phyloP scores from a whole-genome alignment of 1,284 basidiomycete species.

The Abortiporus biennis region DNA sequence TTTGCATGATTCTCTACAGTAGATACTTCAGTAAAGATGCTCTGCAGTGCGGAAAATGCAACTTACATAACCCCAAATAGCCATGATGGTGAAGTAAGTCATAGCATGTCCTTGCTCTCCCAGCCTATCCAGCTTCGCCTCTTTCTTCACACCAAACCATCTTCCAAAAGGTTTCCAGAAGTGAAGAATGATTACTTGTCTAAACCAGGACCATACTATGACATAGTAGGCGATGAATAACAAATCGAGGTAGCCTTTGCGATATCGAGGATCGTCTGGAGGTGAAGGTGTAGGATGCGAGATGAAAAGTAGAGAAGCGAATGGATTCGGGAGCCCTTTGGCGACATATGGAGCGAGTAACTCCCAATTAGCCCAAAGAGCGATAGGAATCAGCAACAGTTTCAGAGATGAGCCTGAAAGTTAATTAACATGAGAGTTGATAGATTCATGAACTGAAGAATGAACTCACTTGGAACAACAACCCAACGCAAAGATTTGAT shows the following conservation, averaged over 20 bases:
- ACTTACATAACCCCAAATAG: constrained; percentile 74
- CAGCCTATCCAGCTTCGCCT: constrained; percentile 74
- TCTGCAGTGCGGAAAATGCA: not conserved
- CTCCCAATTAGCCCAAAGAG: constrained; percentile 74
- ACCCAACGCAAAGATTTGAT: constrained; percentile 64
- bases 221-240: constrained; percentile 84
- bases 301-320: constrained; percentile 71
- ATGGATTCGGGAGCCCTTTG: constrained; percentile 61
- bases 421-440: too few species aligned
- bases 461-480: constrained; percentile 58
- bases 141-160: constrained; percentile 62
- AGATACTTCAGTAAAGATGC: too few species aligned
- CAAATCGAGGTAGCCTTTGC: constrained; percentile 77
- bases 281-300: constrained; percentile 58
- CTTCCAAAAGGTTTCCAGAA: constrained; percentile 69
- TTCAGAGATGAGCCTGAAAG: constrained; percentile 61
- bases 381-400: constrained; percentile 65
- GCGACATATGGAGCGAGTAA: constrained; percentile 45
- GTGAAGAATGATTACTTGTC: constrained; percentile 73
- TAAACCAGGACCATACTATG: constrained; percentile 88
- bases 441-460: too few species aligned
- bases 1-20: constrained; percentile 75
- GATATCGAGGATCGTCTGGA: constrained; percentile 57
- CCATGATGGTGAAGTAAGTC: constrained; percentile 73
- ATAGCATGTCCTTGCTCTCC: constrained; percentile 88